phyloP scores from a whole-genome alignment of 495 filamentous ascomycete genomes.

The Trichoderma parareesei region DNA sequence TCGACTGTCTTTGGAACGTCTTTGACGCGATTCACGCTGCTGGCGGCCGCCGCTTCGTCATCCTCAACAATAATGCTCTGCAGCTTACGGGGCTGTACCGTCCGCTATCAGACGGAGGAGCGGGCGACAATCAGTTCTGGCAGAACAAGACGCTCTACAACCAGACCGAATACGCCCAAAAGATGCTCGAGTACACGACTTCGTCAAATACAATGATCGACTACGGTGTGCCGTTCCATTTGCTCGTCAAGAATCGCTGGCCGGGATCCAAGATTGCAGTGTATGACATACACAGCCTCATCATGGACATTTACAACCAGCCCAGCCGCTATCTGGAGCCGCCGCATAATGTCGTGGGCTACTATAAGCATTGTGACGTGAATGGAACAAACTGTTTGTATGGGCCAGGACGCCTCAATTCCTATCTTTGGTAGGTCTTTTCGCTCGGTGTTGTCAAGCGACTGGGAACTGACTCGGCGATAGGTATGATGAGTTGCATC shows the following conservation, averaged over 20 bases:
- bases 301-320: conserved; percentile 54
- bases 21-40: conserved; percentile 53
- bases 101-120: conserved; percentile 39
- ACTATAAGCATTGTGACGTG: conserved; percentile 41
- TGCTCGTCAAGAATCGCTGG: conserved; percentile 43
- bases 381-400: conserved; percentile 25
- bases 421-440: conserved; percentile 51
- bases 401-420: conserved; percentile 23
- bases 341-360: conserved; percentile 56
- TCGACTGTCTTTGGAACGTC: conserved; percentile 53
- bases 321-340: conserved; percentile 51
- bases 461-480: conserved; percentile 18
- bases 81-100: conserved; percentile 55
- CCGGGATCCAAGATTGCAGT: conserved; percentile 53
- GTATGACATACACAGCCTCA: conserved; percentile 54
- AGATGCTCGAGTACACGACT: conserved; percentile 55
- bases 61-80: conserved; percentile 58
- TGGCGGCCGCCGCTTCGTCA: conserved; percentile 60
- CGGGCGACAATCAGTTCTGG: conserved; percentile 48
- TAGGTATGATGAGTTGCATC: conserved; percentile 58
- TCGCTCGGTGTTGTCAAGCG: conserved; percentile 48
- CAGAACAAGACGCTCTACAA: conserved; percentile 41
- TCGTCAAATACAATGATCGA: conserved; percentile 53
- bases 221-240: conserved; percentile 52
- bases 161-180: conserved; percentile 43